Percentiles rank a stretch among this genome's conserved stretches.
Evolutionary conservation across 164 flowering plant genomes (phyloP).

Genomic region (Vitis rotundifolia): DNA sequence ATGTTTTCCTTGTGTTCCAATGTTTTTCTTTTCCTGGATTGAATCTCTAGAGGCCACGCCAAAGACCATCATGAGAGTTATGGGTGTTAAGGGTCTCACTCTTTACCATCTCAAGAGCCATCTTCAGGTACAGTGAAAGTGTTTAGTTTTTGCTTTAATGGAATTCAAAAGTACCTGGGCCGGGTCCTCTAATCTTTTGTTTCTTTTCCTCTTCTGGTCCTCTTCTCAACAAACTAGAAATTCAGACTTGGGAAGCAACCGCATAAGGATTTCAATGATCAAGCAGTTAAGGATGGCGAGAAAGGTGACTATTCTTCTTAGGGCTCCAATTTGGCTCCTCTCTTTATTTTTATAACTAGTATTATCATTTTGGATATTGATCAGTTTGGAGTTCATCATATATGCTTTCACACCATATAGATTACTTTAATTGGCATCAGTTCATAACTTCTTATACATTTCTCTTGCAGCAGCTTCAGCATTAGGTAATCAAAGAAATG

Average conservation of each 20-base stretch:
- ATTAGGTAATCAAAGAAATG: constrained; percentile 72
- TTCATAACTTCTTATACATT: too few relatives aligned
- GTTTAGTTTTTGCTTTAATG: constrained; percentile 10
- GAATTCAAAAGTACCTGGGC: background rate
- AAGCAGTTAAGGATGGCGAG: constrained; percentile 78
- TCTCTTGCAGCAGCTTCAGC: constrained; percentile 47
- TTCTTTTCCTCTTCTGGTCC: background rate
- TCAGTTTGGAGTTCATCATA: too few relatives aligned
- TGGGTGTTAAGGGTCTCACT: constrained; percentile 99
- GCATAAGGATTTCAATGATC: constrained; percentile 95
- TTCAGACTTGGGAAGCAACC: constrained; percentile 99
- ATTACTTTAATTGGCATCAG: background rate
- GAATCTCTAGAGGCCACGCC: constrained; percentile 86
- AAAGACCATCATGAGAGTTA: constrained; percentile 95
- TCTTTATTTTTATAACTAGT: too few relatives aligned
- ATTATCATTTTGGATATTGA: too few relatives aligned
- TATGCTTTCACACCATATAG: background rate
- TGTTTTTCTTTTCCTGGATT: background rate
- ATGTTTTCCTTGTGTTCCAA: background rate
- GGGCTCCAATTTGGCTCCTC: background rate
- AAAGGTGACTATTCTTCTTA: constrained; percentile 19
- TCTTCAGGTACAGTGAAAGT: constrained; percentile 65
- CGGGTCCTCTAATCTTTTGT: background rate
- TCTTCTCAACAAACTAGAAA: constrained; percentile 48
- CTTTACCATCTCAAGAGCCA: constrained; percentile 99